phyloP scores from a whole-genome alignment of 345 rosid genomes.

The Hibiscus mutabilis region DNA sequence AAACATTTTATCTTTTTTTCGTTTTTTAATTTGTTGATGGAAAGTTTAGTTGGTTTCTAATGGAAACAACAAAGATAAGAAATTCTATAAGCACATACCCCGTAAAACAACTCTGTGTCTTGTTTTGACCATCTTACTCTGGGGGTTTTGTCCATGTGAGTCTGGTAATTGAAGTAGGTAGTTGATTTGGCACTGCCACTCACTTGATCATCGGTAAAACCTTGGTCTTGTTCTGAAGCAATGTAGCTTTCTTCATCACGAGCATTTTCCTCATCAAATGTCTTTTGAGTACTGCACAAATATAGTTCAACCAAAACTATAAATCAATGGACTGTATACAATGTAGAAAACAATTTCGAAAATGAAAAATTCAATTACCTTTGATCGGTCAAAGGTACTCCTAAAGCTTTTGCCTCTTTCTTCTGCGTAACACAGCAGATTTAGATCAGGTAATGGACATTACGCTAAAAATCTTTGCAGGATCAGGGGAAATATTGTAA shows the following conservation, averaged over 20 bases:
- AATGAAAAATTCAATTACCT: conserved; percentile 31
- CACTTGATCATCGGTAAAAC: neutral
- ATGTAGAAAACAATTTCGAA: neutral
- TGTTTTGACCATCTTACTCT: conserved; percentile 1
- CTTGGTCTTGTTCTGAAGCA: conserved; percentile 4
- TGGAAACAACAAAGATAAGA: neutral
- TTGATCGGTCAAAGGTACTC: conserved; percentile 25
- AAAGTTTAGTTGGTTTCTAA: neutral
- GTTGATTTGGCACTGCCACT: neutral
- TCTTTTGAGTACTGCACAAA: neutral
- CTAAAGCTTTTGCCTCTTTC: conserved; percentile 48
- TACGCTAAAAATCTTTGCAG: neutral
- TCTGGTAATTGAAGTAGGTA: neutral
- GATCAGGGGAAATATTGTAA: neutral
- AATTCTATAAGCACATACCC: neutral
- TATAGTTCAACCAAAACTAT: neutral
- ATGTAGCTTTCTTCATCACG: neutral
- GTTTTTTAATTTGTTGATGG: neutral
- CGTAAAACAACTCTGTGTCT: neutral
- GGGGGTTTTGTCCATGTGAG: neutral
- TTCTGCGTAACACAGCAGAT: conserved; percentile 31
- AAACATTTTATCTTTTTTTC: neutral
- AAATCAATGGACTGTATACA: neutral
- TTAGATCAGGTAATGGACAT: conserved; percentile 7
- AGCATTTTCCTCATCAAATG: neutral